Base-by-base conservation (phyloP, 2,329 filamentous ascomycete species). In the Pestalotiopsis sp. region DNA sequence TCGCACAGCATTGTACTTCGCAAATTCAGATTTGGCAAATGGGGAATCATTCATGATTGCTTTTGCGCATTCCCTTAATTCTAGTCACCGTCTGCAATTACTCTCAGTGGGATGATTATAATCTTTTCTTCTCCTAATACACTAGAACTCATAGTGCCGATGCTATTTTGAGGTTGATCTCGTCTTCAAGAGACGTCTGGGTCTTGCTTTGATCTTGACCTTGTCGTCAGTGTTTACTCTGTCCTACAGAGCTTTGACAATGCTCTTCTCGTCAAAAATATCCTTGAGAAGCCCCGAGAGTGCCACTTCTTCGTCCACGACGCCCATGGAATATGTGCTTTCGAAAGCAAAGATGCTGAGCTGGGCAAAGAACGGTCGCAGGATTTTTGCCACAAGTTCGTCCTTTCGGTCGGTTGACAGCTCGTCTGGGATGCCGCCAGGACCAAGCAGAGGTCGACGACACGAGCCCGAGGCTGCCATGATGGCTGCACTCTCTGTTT, bases 341-440 rank as follows among this genome's bases (percentile, higher is more conserved):
- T 99, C 96, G 81, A 98, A 99, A 0, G 93, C 92, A 78, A 91
- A 93, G 76, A 99, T 98, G 78, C 95, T 98, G 72, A 99, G 82
- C 78, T 97, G 93, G 14, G 92, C 92, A 77, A 98, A 94, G 81
- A 98, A 98, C 0, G 95, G 95, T 73, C 93, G 86, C 71, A 98
- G 81, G 13, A 98, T 88, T 77, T 92, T 92, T 69, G 90, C 90
- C 4, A 96, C 88, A 69, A 98, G 81, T 79, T 91, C 89, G 66
- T 91, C 89, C 74, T 85, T 88, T 71, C 86, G 84, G 71, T 92
- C 91, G 49, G 90, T 81, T 39, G 79, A 78, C 1, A 89, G 81
- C 23, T 89, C 85, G 67, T 89, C 86, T 70, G 79, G 86, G 65
- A 90, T 88, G 2, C 87, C 85, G 12, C 85, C 84, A 0, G 77